Evolutionary conservation across 768 basidiomycete genomes (phyloP).

Genomic region (Leccinum variicolor): DNA sequence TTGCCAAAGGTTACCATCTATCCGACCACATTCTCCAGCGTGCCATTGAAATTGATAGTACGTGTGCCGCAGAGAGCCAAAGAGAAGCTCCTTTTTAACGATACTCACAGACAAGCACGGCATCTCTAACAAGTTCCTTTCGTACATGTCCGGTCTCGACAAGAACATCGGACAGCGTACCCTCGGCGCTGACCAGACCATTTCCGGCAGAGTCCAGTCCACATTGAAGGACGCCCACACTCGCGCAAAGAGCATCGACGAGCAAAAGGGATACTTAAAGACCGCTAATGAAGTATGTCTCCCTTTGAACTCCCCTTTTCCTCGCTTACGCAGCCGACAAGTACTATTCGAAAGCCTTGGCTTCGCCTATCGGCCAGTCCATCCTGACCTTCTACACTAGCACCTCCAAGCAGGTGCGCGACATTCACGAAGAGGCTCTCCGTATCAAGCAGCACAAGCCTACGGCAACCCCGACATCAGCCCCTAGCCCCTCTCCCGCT

Average conservation of each 20-base stretch:
- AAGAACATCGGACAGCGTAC: conserved; percentile 62
- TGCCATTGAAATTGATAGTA: conserved; percentile 79
- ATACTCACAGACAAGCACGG: conserved; percentile 63
- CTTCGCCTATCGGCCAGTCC: conserved; percentile 74
- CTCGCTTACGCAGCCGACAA: conserved; percentile 25
- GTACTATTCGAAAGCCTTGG: conserved; percentile 77
- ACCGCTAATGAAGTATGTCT: conserved; percentile 59
- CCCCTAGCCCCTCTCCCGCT: conserved; percentile 5
- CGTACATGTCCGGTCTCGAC: conserved; percentile 75
- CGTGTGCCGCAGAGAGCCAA: conserved; percentile 6
- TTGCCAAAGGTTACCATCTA: conserved; percentile 84
- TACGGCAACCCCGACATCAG: conserved; percentile 10
- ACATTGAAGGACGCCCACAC: conserved; percentile 61
- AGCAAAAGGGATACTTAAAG: conserved; percentile 75
- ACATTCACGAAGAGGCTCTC: conserved; percentile 91
- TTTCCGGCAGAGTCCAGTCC: conserved; percentile 69
- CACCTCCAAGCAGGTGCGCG: conserved; percentile 82
- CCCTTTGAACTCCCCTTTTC: background rate
- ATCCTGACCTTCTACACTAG: conserved; percentile 82
- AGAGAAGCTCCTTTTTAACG: background rate
- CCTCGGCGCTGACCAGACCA: conserved; percentile 77
- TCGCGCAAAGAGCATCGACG: conserved; percentile 73
- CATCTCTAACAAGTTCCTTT: conserved; percentile 82
- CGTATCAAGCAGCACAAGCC: conserved; percentile 71
- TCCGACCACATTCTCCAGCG: conserved; percentile 74